These are phyloP conservation scores for Neurospora sp. DNA, from an alignment of 495 filamentous ascomycete species.

Conservation along the genomic window DNA sequence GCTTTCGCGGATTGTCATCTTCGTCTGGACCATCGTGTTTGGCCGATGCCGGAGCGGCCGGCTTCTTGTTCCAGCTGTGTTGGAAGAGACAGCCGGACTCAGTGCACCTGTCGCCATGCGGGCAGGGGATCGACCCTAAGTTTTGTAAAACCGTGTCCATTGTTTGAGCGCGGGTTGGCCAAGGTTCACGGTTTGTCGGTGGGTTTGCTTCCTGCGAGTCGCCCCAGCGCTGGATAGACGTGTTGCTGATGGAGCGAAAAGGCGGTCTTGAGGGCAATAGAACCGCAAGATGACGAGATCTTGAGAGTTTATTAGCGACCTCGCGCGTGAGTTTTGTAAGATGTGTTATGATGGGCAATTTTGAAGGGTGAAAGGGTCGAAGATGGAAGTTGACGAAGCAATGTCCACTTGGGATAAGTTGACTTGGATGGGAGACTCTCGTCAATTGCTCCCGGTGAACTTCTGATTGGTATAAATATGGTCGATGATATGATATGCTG, in stretches of 20 bases:
- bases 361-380: background rate
- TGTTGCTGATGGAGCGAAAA: background rate
- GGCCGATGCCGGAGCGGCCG: background rate
- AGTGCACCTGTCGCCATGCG: conserved; percentile 39
- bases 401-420: background rate
- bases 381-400: background rate
- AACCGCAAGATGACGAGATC: background rate
- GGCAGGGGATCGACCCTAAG: conserved; percentile 58
- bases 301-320: background rate
- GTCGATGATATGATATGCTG: background rate
- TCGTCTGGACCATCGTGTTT: background rate
- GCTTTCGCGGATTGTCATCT: conserved; percentile 20
- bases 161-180: conserved; percentile 5
- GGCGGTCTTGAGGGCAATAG: background rate
- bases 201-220: conserved; percentile 2
- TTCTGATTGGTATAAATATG: background rate
- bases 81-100: conserved; percentile 31
- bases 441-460: background rate
- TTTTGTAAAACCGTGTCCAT: conserved; percentile 61
- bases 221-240: background rate
- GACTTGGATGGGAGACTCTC: background rate
- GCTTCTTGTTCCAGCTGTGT: conserved; percentile 26
- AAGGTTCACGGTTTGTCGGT: background rate
- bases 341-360: background rate
- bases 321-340: background rate